These are phyloP conservation scores for Arthrocladium fulminans DNA, from an alignment of 2,329 filamentous ascomycete genomes.

Conservation along the genomic window DNA sequence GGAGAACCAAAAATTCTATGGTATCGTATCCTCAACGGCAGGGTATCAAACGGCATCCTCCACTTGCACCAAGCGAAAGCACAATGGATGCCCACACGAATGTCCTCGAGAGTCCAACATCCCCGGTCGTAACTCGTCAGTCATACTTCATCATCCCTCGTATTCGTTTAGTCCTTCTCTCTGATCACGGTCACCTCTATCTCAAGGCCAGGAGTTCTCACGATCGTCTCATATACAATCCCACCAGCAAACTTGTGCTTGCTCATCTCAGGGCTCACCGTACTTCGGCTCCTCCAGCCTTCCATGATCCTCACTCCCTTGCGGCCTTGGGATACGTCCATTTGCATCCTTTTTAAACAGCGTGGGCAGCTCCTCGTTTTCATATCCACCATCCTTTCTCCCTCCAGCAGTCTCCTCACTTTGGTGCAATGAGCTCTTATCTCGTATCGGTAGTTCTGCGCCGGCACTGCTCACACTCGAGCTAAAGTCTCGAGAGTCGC, in stretches of 20 bases:
- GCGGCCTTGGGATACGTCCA: constrained; percentile 1
- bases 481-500: background rate
- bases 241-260: constrained; percentile 6
- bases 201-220: constrained; percentile 4
- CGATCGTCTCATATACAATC: constrained; percentile 1
- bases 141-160: background rate
- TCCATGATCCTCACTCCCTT: background rate
- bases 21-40: background rate
- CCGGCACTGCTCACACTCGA: background rate
- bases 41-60: background rate
- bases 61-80: background rate
- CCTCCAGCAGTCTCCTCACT: background rate
- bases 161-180: background rate
- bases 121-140: background rate
- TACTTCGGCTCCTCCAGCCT: background rate
- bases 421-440: background rate
- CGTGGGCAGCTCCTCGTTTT: constrained; percentile 1
- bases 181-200: background rate
- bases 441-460: background rate
- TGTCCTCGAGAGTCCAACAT: background rate
- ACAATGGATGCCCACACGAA: background rate
- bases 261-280: constrained; percentile 6
- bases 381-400: background rate
- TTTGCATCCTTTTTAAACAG: constrained; percentile 4
- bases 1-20: too few relatives aligned